These are phyloP conservation scores for Sporothrix pallida DNA, from an alignment of 2,329 filamentous ascomycete species.

Conservation along the genomic window DNA sequence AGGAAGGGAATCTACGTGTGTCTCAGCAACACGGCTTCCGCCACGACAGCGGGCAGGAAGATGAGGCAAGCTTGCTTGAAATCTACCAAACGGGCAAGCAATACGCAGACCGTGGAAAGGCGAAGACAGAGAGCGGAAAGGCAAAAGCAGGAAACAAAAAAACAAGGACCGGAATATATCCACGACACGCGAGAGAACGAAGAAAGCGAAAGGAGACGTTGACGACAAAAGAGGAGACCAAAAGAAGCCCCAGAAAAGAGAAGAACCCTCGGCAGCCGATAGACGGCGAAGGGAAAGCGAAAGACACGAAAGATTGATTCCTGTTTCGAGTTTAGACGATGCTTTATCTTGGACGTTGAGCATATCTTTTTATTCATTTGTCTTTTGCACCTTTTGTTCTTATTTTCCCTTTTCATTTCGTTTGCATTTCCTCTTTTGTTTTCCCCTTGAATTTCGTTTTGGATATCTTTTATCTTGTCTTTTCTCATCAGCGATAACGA, in stretches of 20 bases:
- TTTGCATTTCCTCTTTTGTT: no score
- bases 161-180: conserved; percentile 1
- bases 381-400: background rate
- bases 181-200: background rate
- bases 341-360: conserved; percentile 22
- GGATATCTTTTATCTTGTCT: background rate
- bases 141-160: background rate
- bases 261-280: conserved; percentile 6
- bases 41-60: background rate
- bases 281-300: background rate
- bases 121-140: no score
- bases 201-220: background rate
- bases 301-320: background rate
- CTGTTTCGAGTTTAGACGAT: background rate
- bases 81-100: no score
- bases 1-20: conserved; percentile 34
- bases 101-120: no score
- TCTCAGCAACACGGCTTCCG: background rate
- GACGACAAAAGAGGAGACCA: background rate
- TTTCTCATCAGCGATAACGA: background rate
- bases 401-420: no score
- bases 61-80: no score
- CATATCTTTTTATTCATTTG: background rate
- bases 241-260: background rate
- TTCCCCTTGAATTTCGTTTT: background rate